Base-by-base conservation (phyloP, 345 rosid genomes). In the Brassica juncea region DNA sequence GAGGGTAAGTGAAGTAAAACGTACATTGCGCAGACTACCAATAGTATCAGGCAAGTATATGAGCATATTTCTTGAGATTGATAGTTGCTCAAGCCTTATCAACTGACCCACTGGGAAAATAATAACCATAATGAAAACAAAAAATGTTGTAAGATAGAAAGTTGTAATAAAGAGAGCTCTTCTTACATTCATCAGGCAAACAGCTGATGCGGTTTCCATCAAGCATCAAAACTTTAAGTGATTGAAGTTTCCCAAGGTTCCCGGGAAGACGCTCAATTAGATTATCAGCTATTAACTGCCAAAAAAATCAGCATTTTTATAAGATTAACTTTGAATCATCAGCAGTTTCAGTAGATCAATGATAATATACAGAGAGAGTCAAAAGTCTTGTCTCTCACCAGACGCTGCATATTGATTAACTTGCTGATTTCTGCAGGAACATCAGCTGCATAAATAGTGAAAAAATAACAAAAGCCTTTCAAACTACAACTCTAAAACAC, bases 121-220 rank as follows among this genome's bases (percentile, higher is more conserved):
- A 49, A 58, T 2, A 42, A 77, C 55, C 72, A 21, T 5, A 59
- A 35, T 5, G 30, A 39, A 75, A 8, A 52, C 23, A 28, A 2
- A 52, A 16, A 10, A 16, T 5, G 23, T 59, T 35, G 23, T 6
- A 6, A 30, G 63, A 66, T 6, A 4, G 4, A 66, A 5, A 19
- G 1, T 82, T 82, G 54, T 73, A 82, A 64, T 72, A 83, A 73
- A 81, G 60, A 83, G 82, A 80, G 75, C 37, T 83, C 2, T 84
- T 52, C 78, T 83, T 91, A 94, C 99, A 88, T 90, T 94, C 99
- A 90, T 94, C 97, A 68, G 97, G 97, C 84, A 92, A 87, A 82
- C 87, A 87, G 73, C 88, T 68, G 54, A 91, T 82, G 44, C 72
- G 90, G 82, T 94, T 94, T 31, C 92, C 92, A 86, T 92, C 97